Base-by-base conservation (phyloP, 2,329 filamentous ascomycete species). In the Cladophialophora exuberans region DNA sequence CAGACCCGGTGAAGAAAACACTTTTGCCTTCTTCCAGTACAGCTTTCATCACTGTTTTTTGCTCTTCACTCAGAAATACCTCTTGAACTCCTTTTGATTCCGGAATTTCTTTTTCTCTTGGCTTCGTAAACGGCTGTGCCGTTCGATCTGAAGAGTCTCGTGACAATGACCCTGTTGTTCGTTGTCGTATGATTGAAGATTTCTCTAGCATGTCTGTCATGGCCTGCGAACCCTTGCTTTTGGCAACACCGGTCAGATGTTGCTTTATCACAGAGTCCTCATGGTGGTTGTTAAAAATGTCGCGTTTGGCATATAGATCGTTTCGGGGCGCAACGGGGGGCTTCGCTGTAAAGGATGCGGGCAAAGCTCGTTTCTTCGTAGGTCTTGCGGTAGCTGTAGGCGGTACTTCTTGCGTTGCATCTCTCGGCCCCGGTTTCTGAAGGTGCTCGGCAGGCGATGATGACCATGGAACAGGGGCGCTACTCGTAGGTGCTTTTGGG, bases 1-100 rank as follows among this genome's bases (percentile, higher is more conserved):
- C 94, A 56, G 94, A 96, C 64, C 94, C 94, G 1, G 94, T 99
- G 71, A 99, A 99, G 76, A 99, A 99, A 2, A 97, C 92, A 65
- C 93, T 97, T 70, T 91, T 87, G 56, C 83, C 83, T 60, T 89
- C 77, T 18, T 94, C 83, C 6, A 90, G 82, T 7, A 99, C 93
- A 17, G 97, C 77, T 41, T 90, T 85, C 54, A 95, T 77, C 9
- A 99, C 90, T 55, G 89, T 84, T 56, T 84, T 82, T 72, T 99
- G 94, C 69, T 99, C 94, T 10, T 87, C 82, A 68, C 90, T 97
- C 30, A 99, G 78, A 26, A 61, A 61, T 6, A 52, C 28, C 15
- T 58, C 58, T 4, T 54, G 79, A 30, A 71, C 68, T n/a, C 68
- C 59, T 13, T 70, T 66, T 33, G 64, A 62, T 13, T 60, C 59